phyloP scores from a whole-genome alignment of 768 basidiomycete genomes.

The Cantharellus anzutake region DNA sequence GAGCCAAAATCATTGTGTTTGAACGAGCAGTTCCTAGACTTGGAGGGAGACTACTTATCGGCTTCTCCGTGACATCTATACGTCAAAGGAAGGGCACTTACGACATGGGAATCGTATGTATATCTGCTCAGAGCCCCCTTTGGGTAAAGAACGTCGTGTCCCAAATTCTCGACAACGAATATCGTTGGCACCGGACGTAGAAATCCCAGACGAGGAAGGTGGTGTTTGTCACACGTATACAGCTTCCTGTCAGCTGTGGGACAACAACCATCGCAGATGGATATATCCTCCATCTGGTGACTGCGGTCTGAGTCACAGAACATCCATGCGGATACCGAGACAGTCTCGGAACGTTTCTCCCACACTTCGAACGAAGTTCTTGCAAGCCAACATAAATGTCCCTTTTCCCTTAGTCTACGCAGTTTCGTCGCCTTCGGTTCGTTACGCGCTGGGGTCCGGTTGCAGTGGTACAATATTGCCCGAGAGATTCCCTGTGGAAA shows the following conservation, averaged over 20 bases:
- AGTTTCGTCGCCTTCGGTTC: conserved; percentile 28
- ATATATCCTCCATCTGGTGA: background rate
- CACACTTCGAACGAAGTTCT: conserved; percentile 27
- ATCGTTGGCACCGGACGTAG: too few relatives aligned
- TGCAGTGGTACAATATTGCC: conserved; percentile 35
- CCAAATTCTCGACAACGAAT: too few relatives aligned
- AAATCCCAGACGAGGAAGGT: background rate
- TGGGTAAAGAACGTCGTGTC: too few relatives aligned
- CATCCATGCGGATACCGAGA: too few relatives aligned
- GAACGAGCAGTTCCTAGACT: conserved; percentile 2
- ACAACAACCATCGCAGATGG: conserved; percentile 17
- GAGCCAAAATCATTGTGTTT: conserved; percentile 11
- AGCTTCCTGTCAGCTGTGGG: conserved; percentile 4
- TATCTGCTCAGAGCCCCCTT: too few relatives aligned
- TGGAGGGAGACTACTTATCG: conserved; percentile 1
- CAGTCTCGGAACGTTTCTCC: conserved; percentile 15
- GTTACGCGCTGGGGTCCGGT: conserved; percentile 24
- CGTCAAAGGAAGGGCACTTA: background rate
- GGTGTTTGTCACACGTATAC: background rate
- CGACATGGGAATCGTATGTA: background rate
- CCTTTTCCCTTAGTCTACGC: conserved; percentile 23
- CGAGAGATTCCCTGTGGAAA: conserved; percentile 24
- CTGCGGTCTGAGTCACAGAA: too few relatives aligned
- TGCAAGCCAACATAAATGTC: conserved; percentile 24
- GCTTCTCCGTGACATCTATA: conserved; percentile 1